Evolutionary conservation across 148 eudicot species (phyloP).

Genomic region (Tetragonia tetragonoides): DNA sequence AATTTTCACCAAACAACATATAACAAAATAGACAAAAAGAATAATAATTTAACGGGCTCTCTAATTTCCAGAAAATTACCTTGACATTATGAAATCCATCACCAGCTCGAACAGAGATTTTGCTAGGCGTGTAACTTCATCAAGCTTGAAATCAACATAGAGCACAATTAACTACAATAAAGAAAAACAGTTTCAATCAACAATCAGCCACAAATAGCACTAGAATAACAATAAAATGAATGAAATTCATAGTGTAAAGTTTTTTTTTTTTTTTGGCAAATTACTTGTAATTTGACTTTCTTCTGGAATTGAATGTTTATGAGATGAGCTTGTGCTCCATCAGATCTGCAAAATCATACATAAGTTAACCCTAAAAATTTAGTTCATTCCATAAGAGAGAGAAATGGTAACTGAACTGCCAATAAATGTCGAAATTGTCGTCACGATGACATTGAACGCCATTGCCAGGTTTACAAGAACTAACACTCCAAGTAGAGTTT

Average conservation of each 20-base stretch:
- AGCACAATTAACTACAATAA: conserved; percentile 60
- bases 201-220: neutral
- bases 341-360: conserved; percentile 50
- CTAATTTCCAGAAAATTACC: conserved; percentile 30
- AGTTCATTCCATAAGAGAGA: neutral
- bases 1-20: too few species aligned
- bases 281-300: conserved; percentile 86
- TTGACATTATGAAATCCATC: conserved; percentile 90
- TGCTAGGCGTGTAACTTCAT: conserved; percentile 97
- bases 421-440: conserved; percentile 73
- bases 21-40: too few species aligned
- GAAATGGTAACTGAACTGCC: conserved; percentile 57
- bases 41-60: neutral
- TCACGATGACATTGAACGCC: conserved; percentile 79
- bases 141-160: conserved; percentile 94
- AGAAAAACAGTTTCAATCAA: conserved; percentile 4
- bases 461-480: conserved; percentile 93
- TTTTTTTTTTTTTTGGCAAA: neutral
- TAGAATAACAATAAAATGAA: too few species aligned
- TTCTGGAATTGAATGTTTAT: conserved; percentile 94
- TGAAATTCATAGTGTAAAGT: too few species aligned
- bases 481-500: conserved; percentile 94
- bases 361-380: neutral
- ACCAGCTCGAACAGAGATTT: conserved; percentile 86
- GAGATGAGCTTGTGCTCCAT: conserved; percentile 93